Base-by-base conservation (phyloP, 1,139 yeast species). In the Debaryomyces nepalensis region DNA sequence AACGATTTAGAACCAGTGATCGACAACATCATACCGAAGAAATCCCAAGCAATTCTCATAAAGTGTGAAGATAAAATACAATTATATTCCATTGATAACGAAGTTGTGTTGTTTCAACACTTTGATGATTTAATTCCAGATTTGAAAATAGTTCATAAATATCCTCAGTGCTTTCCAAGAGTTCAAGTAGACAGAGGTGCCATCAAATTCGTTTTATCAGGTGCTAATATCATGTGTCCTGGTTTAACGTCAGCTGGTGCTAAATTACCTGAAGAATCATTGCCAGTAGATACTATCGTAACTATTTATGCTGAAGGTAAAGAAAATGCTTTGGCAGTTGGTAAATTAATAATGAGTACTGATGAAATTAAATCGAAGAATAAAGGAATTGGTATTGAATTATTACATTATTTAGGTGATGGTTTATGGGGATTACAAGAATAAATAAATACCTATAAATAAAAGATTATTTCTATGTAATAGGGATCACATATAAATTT, bases 191-290 rank as follows among this genome's bases (percentile, higher is more conserved):
- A 91, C 60, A 78, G 97, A 63, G 99, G 99, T 45, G 99, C 98
- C 40, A 90, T 91, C 60, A 91, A 91, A 66, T 91, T 91, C 58
- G 95, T 91, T 16, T 70, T 91, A 26, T 86, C 96, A 2, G 98
- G 98, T 42, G 97, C 97, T 24, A 90, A 90, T 59, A 87, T 91
- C 55, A 91, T 90, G 97, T 91, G 98, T 67, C 98, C 98, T 4
- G 99, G 99, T 19, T 75, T 91, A 51, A 91, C 98, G 0, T 87
- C 96, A 14, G 77, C 87, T 7, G 98, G 98, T 33, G 98, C 96
- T 21, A 66, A 71, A 45, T 71, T 91, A 48, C 97, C 98, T 10
- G 93, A 84, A 21, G 81, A 75, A 44, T 76, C 81, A 23, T 66
- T 76, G 56, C 82, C 81, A 40, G 73, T 79, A 54, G 95, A 79